Percentiles rank a stretch among this genome's conserved stretches.
Conservation (phyloP, 139 green algal genomes). For the Spirogloea muscicola region DNA sequence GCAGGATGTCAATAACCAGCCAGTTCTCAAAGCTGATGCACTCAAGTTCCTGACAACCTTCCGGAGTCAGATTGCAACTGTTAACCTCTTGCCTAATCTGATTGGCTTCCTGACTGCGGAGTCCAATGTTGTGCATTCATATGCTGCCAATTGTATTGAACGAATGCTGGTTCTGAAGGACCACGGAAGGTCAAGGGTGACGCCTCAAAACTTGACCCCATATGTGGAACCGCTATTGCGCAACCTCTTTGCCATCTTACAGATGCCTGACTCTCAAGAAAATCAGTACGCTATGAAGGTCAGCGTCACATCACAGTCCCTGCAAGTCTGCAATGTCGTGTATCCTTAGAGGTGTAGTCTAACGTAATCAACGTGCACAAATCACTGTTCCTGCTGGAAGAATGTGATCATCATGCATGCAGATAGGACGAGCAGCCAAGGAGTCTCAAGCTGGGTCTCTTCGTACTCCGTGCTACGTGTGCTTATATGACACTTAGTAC, state of each 20-base stretch:
- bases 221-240: conserved; percentile 67
- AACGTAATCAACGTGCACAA: too few relatives aligned
- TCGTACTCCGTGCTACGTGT: too few relatives aligned
- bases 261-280: conserved; percentile 74
- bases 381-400: too few relatives aligned
- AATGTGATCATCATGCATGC: too few relatives aligned
- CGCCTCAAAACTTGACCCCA: conserved; percentile 62
- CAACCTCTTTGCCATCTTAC: conserved; percentile 81
- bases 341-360: too few relatives aligned
- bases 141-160: conserved; percentile 89
- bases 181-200: conserved; percentile 51
- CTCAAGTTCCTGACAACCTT: conserved; percentile 97
- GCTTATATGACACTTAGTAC: conserved; percentile 32
- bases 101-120: conserved; percentile 63
- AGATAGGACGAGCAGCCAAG: too few relatives aligned
- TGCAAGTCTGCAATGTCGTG: too few relatives aligned
- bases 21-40: conserved; percentile 89
- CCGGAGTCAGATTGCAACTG: conserved; percentile 65
- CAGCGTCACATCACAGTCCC: too few relatives aligned
- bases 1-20: conserved; percentile 57
- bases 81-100: conserved; percentile 66
- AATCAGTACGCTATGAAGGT: conserved; percentile 93
- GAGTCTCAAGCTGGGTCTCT: too few relatives aligned
- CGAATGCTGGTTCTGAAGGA: conserved; percentile 67
- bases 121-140: conserved; percentile 92